These are phyloP conservation scores for Neodidymelliopsis sp. DNA, from an alignment of 2,329 filamentous ascomycete genomes.

Conservation along the genomic window DNA sequence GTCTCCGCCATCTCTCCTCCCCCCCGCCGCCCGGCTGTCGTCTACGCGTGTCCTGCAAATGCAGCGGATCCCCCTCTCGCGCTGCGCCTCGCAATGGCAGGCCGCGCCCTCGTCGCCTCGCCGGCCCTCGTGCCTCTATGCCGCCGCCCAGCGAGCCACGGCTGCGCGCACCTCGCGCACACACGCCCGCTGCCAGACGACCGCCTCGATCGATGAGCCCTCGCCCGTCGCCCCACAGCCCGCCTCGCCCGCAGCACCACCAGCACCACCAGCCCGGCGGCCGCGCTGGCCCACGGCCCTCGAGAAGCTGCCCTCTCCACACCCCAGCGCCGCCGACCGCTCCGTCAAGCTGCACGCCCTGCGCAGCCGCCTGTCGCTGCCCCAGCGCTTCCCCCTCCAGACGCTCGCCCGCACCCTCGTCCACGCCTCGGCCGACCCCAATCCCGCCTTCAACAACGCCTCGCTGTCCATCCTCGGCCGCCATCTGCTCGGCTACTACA, in stretches of 20 bases:
- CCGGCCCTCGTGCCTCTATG: constrained; percentile 50
- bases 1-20: constrained; percentile 24
- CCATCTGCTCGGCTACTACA: constrained; percentile 86
- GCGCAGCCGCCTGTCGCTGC: constrained; percentile 85
- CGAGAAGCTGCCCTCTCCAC: constrained; percentile 72
- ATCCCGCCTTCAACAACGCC: constrained; percentile 85
- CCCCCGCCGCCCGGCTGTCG: not conserved
- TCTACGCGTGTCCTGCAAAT: constrained; percentile 50
- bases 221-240: not conserved
- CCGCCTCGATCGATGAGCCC: constrained; percentile 4
- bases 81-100: constrained; percentile 68
- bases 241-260: not conserved
- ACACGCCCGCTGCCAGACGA: constrained; percentile 7
- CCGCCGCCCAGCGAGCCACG: constrained; percentile 23
- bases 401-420: constrained; percentile 87
- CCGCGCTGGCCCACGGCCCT: constrained; percentile 26
- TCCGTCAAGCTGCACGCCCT: constrained; percentile 93
- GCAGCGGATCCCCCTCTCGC: constrained; percentile 68
- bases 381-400: constrained; percentile 81
- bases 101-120: constrained; percentile 53
- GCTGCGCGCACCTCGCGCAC: constrained; percentile 6
- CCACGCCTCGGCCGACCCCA: constrained; percentile 81
- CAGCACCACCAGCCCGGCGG: too few species aligned
- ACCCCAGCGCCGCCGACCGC: constrained; percentile 67
- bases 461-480: constrained; percentile 82